Evolutionary conservation across 345 rosid species (phyloP).

Genomic region (Moringa oleifera): DNA sequence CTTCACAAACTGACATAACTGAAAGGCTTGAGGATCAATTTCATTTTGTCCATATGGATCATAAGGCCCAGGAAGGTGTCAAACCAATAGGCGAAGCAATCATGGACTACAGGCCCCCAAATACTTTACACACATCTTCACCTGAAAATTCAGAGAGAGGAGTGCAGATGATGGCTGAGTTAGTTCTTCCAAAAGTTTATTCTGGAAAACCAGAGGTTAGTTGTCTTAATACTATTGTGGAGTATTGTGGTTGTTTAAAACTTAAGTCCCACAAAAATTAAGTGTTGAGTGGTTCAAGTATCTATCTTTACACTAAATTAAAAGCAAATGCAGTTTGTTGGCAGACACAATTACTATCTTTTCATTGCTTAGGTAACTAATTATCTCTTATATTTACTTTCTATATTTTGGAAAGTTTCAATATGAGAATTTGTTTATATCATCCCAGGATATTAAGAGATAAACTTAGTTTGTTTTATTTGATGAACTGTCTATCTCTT

Average conservation of each 20-base stretch:
- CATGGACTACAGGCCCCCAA: neutral
- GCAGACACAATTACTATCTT: too few relatives aligned
- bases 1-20: conserved; percentile 20
- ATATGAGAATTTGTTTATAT: too few relatives aligned
- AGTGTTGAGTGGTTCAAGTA: conserved; percentile 8
- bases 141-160: conserved; percentile 11
- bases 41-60: conserved; percentile 8
- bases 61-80: conserved; percentile 11
- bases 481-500: too few relatives aligned
- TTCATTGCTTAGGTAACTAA: conserved; percentile 4
- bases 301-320: too few relatives aligned
- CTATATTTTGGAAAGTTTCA: too few relatives aligned
- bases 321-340: too few relatives aligned
- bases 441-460: too few relatives aligned
- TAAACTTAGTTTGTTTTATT: too few relatives aligned
- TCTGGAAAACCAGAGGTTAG: conserved; percentile 35
- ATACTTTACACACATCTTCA: conserved; percentile 6
- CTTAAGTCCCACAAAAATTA: too few relatives aligned
- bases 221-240: too few relatives aligned
- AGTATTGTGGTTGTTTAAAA: too few relatives aligned
- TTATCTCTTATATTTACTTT: neutral
- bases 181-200: conserved; percentile 14
- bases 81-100: conserved; percentile 8
- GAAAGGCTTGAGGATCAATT: conserved; percentile 6
- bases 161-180: conserved; percentile 2